Evolutionary conservation across 2,329 filamentous ascomycete genomes (phyloP).

Genomic region (Ophiosphaerella herpotricha): DNA sequence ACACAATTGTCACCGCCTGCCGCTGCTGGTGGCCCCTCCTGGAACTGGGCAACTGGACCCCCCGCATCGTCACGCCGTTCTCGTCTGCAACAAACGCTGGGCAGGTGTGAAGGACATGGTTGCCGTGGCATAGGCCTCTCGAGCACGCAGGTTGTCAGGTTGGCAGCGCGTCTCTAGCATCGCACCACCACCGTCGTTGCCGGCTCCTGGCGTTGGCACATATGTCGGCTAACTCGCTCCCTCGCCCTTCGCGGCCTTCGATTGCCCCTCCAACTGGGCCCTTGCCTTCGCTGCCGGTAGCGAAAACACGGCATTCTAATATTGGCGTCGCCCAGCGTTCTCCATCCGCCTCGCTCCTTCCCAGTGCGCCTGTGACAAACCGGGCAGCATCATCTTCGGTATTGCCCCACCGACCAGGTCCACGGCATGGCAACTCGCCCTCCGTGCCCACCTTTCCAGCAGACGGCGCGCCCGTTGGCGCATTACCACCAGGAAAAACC

Average conservation of each 20-base stretch:
- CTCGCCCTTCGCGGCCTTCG: constrained; percentile 64
- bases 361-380: constrained; percentile 24
- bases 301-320: constrained; percentile 68
- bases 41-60: constrained; percentile 3
- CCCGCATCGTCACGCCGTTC: constrained; percentile 5
- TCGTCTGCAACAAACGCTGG: constrained; percentile 3
- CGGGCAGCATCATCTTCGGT: constrained; percentile 43
- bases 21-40: constrained; percentile 12
- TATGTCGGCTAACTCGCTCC: constrained; percentile 64
- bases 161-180: constrained; percentile 10
- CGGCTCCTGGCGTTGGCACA: constrained; percentile 11
- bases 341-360: constrained; percentile 33
- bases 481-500: constrained; percentile 60
- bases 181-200: constrained; percentile 9
- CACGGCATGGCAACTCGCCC: constrained; percentile 36
- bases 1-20: constrained; percentile 10
- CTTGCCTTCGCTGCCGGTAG: constrained; percentile 73
- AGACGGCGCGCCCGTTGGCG: constrained; percentile 42
- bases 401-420: constrained; percentile 30
- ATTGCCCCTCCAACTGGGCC: constrained; percentile 72
- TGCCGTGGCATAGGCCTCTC: constrained; percentile 23
- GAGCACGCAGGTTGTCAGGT: constrained; percentile 16
- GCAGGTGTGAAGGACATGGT: constrained; percentile 31
- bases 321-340: constrained; percentile 32
- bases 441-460: constrained; percentile 57